Evolutionary conservation across 306 rosid species (phyloP), one percentile per base, ranked within the genome.

Genomic region (Trichosanthes cucumerina): DNA sequence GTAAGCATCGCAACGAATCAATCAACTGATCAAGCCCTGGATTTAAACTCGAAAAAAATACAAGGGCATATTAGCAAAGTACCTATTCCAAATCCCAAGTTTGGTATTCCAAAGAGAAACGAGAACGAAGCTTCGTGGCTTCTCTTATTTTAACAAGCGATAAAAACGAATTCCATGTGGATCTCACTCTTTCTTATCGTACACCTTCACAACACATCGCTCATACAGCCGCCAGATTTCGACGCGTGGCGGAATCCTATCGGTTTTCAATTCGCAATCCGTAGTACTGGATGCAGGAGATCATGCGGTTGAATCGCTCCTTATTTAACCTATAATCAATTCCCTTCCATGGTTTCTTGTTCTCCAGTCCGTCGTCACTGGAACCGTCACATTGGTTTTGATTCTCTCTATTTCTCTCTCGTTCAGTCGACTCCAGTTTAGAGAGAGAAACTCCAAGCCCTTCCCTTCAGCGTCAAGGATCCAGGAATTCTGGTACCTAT

Each of bases 271-370:
- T 47, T 47, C 3, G 11, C 1, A 1, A 1, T 24, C 14, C 4
- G 41, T 72, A 26, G 58, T 24, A 4, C 0, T 31, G 79, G 79
- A 56, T n/a, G 69, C 41, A 76, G 13, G 5, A 24, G 52, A 76
- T 76, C 39, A 76, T 13, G 69, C 68, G 23, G 44, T 76, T 76
- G 79, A 76, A 76, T 76, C 79, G 70, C 14, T 57, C 70, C 68
- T 21, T 33, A n/a, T 53, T 50, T 76, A 52, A 75, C 65, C 63
- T 75, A 52, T 75, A 53, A 75, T 75, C 46, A 47, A 31, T 31
- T 74, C 68, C 68, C 11, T 14, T 62, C 57, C 23, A 65, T 50
- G 34, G 24, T 31, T 50, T 10, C 16, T 73, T 36, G 43, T 75
- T 75, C 50, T 38, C 39, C 18, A 28, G 77, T 44, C 5, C 57